These are phyloP conservation scores for Apiotrichum mycotoxinovorans DNA, from an alignment of 1,284 basidiomycete genomes.

Conservation along the genomic window DNA sequence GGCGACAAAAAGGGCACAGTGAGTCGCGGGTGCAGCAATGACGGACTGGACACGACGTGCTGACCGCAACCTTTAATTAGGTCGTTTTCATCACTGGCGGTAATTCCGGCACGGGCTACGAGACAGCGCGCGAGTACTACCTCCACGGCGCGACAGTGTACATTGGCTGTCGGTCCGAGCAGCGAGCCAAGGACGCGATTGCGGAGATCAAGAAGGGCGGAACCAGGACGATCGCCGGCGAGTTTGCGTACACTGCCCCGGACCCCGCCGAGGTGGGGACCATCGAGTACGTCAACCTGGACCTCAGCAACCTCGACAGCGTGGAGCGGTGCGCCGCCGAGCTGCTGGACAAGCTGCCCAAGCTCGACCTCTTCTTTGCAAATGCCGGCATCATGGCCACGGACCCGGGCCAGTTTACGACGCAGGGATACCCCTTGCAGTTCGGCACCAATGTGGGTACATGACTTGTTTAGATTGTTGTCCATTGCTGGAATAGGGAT, in stretches of 20 bases:
- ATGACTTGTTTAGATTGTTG: too few relatives aligned
- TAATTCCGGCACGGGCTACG: conserved; percentile 41
- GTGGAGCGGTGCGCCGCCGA: conserved; percentile 57
- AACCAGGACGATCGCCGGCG: neutral
- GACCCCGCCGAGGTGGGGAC: neutral
- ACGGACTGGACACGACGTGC: too few relatives aligned
- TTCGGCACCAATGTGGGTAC: conserved; percentile 58
- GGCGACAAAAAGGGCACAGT: too few relatives aligned
- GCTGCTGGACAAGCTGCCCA: conserved; percentile 46
- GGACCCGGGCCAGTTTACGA: conserved; percentile 46
- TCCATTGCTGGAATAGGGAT: too few relatives aligned
- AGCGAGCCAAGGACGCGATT: conserved; percentile 57
- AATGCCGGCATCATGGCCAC: conserved; percentile 60
- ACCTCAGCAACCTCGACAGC: conserved; percentile 58
- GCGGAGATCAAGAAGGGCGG: conserved; percentile 53
- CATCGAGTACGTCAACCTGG: conserved; percentile 52
- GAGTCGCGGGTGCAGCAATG: too few relatives aligned
- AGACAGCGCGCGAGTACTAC: conserved; percentile 52
- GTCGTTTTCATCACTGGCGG: conserved; percentile 48
- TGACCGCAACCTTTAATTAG: too few relatives aligned
- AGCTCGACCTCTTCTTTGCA: conserved; percentile 51
- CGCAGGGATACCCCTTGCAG: conserved; percentile 59
- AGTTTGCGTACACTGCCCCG: conserved; percentile 6
- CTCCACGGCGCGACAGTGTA: conserved; percentile 63
- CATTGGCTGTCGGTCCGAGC: conserved; percentile 53